These are phyloP conservation scores for Plectosphaerella sp. DNA, from an alignment of 2,329 filamentous ascomycete genomes.

Conservation along the genomic window DNA sequence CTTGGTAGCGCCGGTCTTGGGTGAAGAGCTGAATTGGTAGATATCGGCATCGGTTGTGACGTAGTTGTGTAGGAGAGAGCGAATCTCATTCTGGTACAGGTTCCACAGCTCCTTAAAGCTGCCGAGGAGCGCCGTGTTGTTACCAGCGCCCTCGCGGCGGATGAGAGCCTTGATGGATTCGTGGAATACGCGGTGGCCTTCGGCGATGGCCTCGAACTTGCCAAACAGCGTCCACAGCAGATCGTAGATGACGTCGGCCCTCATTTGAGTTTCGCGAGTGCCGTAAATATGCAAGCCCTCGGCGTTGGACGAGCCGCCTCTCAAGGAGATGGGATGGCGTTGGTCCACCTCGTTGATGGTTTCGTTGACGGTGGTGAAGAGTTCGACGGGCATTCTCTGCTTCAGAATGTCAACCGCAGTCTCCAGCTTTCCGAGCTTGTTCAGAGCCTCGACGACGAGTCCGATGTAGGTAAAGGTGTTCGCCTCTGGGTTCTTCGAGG, in stretches of 20 bases:
- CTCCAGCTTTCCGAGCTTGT: slow-evolving; percentile 83
- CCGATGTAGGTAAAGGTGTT: slow-evolving; percentile 94
- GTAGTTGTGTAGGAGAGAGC: slow-evolving; percentile 91
- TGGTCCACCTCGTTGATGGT: slow-evolving; percentile 92
- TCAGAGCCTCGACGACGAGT: slow-evolving; percentile 81
- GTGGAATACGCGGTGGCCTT: slow-evolving; percentile 89
- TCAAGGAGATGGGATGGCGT: slow-evolving; percentile 78
- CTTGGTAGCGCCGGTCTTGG: slow-evolving; percentile 40
- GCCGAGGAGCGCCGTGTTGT: slow-evolving; percentile 65
- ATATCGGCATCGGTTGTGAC: slow-evolving; percentile 85
- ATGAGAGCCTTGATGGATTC: slow-evolving; percentile 86
- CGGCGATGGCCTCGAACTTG: slow-evolving; percentile 95
- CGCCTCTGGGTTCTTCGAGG: slow-evolving; percentile 87
- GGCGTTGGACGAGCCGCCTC: slow-evolving; percentile 48
- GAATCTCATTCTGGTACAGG: slow-evolving; percentile 94
- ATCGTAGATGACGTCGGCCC: slow-evolving; percentile 83
- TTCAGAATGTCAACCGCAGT: slow-evolving; percentile 86
- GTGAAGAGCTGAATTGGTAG: slow-evolving; percentile 56
- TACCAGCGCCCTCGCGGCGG: slow-evolving; percentile 67
- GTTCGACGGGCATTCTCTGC: slow-evolving; percentile 85
- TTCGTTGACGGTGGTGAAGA: slow-evolving; percentile 91
- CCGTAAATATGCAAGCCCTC: slow-evolving; percentile 60
- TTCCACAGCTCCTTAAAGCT: slow-evolving; percentile 98
- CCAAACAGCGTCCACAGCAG: slow-evolving; percentile 89
- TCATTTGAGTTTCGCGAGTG: slow-evolving; percentile 68